Conservation (phyloP, 768 basidiomycete genomes). For the Cystobasidium ongulense region DNA sequence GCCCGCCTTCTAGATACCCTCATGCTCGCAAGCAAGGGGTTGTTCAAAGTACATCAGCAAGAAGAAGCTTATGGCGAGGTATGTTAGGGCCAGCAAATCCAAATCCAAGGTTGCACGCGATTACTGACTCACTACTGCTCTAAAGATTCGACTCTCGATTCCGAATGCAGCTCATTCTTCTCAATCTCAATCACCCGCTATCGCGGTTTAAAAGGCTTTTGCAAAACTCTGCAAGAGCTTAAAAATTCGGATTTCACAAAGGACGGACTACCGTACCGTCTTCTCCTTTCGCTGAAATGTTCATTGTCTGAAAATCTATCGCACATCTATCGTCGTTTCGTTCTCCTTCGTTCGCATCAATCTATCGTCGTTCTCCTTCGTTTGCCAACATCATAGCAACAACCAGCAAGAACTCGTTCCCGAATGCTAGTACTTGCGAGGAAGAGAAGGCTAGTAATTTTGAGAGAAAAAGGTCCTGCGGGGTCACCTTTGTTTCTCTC, state of each 20-base stretch:
- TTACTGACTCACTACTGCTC: not conserved
- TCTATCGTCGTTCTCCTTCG: no score
- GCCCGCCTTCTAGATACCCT: conserved; percentile 16
- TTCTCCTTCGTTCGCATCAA: not conserved
- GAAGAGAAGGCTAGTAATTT: no score
- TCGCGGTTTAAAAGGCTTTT: not conserved
- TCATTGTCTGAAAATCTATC: not conserved
- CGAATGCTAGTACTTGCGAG: no score
- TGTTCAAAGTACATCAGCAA: not conserved
- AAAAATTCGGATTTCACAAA: no score
- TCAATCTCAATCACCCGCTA: not conserved
- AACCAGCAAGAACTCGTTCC: no score
- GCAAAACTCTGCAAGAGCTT: not conserved
- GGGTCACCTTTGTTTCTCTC: no score
- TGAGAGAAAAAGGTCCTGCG: no score
- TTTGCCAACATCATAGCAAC: no score
- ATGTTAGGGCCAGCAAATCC: not conserved
- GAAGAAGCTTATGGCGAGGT: conserved; percentile 29
- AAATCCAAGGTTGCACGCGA: not conserved
- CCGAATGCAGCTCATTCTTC: not conserved
- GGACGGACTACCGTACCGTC: no score
- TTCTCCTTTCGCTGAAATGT: not conserved
- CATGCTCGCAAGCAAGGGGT: conserved; percentile 17
- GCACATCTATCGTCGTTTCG: not conserved
- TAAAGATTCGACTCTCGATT: not conserved